Percentiles rank a stretch among this genome's conserved stretches.
phyloP scores from a whole-genome alignment of 2,329 filamentous ascomycete genomes.

The Cytospora piceicola region DNA sequence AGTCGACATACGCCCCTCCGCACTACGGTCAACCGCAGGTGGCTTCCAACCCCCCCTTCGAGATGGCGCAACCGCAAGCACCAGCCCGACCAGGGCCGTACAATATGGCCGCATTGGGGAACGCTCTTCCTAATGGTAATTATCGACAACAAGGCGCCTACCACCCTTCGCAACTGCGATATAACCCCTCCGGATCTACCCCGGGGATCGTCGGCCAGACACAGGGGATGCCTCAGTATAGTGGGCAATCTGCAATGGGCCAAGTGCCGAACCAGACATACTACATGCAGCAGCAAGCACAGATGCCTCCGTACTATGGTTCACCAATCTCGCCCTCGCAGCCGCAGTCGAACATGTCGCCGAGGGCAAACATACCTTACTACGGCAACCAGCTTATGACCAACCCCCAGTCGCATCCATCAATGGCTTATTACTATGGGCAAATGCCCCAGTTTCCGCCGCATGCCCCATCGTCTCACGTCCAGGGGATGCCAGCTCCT shows the following conservation, averaged over 20 bases:
- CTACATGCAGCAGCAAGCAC: constrained; percentile 51
- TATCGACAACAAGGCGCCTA: constrained; percentile 47
- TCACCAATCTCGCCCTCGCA: constrained; percentile 45
- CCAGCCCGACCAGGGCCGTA: constrained; percentile 44
- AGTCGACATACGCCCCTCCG: constrained; percentile 37
- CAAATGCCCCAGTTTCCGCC: constrained; percentile 43
- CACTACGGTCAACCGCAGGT: constrained; percentile 43
- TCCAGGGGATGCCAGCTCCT: constrained; percentile 42
- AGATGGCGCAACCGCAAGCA: constrained; percentile 44
- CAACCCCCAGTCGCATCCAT: constrained; percentile 41
- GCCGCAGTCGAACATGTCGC: constrained; percentile 40
- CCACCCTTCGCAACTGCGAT: constrained; percentile 41
- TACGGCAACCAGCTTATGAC: constrained; percentile 50
- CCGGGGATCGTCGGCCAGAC: constrained; percentile 45
- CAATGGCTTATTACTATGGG: constrained; percentile 50
- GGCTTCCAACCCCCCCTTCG: constrained; percentile 48
- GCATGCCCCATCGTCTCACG: constrained; percentile 40
- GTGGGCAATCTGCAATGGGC: constrained; percentile 43
- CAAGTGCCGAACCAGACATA: constrained; percentile 48
- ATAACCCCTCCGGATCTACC: constrained; percentile 39
- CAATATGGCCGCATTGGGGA: constrained; percentile 52
- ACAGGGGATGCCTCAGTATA: constrained; percentile 44
- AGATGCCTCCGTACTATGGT: constrained; percentile 50
- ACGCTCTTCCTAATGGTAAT: constrained; percentile 47
- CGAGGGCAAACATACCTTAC: constrained; percentile 47